Conservation (phyloP, 2,329 filamentous ascomycete genomes). For the Claviceps quebecensis region DNA sequence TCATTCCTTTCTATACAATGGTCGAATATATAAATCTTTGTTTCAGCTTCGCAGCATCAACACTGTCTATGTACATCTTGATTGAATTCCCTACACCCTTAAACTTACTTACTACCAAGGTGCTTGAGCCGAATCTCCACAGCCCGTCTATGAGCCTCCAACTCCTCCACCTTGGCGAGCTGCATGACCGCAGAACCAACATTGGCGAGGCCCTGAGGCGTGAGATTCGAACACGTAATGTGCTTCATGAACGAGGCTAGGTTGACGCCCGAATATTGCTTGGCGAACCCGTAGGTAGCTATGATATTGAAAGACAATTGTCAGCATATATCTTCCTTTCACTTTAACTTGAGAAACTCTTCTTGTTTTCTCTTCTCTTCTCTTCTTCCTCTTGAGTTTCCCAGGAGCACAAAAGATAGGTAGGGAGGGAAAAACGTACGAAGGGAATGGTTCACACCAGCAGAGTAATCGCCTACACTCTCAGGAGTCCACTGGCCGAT, state of each 20-base stretch:
- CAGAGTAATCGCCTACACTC: conserved; percentile 94
- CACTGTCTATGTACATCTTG: not conserved
- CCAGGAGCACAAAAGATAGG: not conserved
- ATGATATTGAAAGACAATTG: not conserved
- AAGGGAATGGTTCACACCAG: conserved; percentile 92
- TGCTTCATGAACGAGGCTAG: conserved; percentile 93
- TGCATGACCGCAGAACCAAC: conserved; percentile 88
- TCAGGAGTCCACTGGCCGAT: conserved; percentile 94
- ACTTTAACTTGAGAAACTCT: too few relatives aligned
- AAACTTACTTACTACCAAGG: conserved; percentile 14
- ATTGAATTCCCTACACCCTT: not conserved
- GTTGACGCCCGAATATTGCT: conserved; percentile 97
- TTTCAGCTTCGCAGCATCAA: too few relatives aligned
- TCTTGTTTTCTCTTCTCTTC: not conserved
- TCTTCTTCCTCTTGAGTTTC: not conserved
- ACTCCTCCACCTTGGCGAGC: conserved; percentile 81
- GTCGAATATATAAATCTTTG: too few relatives aligned
- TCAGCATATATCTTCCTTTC: not conserved
- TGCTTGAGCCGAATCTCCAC: conserved; percentile 65
- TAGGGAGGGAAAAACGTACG: conserved; percentile 48
- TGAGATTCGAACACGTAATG: conserved; percentile 89
- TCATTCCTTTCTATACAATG: too few relatives aligned
- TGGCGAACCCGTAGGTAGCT: conserved; percentile 96
- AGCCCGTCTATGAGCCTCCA: conserved; percentile 84
- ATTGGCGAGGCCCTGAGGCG: conserved; percentile 68